Evolutionary conservation across 2,329 filamentous ascomycete species (phyloP), one percentile per base, ranked within the genome.

Genomic region (Zasmidium angulare): DNA sequence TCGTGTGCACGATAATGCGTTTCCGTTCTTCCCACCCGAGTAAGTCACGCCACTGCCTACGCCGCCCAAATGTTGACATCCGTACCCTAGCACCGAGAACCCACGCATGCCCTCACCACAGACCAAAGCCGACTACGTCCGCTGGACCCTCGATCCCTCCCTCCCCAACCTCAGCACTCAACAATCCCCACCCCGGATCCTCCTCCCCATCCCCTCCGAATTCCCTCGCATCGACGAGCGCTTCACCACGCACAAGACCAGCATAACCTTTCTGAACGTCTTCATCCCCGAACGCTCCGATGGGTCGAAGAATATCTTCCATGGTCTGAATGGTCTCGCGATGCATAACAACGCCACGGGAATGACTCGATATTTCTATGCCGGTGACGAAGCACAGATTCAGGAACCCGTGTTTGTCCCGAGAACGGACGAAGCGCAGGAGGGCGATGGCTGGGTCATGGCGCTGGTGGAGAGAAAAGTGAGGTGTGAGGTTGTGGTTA

Each of bases 331-430:
- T 36, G 64, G 64, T 4, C 46, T 66, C 21, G 59, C 62, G 2
- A 62, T 60, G 53, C 52, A 63, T 29, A 55, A 56, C 10, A 62
- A 61, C 21, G 58, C 56, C 10, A 71, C 66, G 1, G 69, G 71
- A 0, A 63, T 68, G 52, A 73, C 69, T 12, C 68, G 72, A 53
- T 72, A 64, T 24, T 77, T 68, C 54, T 76, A 68, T 62, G 74
- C 70, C 20, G 75, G 73, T 1, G 73, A 70, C 23, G 74, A 69
- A 10, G 71, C 74, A 23, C 80, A 79, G 0, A 80, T 83, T 61
- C 82, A 84, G 66, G 82, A 84, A 61, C 82, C 82, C 0, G 77
- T 80, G 0, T 84, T 84, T 58, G 78, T 84, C 12, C 81, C 82
- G 0, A 72, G 73, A 29, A 68, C 68, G 0, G 72, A 74, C 1